Base-by-base conservation (phyloP, 305 asterid genomes). In the Euphrasia arctica region DNA sequence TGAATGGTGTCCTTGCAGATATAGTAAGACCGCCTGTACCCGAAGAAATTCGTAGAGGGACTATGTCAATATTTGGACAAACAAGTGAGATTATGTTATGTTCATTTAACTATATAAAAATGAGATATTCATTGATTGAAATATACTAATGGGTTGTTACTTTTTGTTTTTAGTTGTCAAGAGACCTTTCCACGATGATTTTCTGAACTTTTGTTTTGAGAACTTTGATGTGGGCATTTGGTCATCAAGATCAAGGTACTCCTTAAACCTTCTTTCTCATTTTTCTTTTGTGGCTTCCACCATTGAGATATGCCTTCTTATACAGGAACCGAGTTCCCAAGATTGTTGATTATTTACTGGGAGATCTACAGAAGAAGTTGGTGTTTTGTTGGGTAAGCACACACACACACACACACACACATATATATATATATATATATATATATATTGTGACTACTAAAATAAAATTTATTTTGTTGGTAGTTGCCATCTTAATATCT, bases 181-280 rank as follows among this genome's bases (percentile, higher is more conserved):
- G 83, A 85, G 98, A 70, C 98, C 98, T 34, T 82, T 80, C 75
- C 86, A 78, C 68, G 70, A 71, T 18, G 43, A 39, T 39, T 39
- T 39, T 76, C 80, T 91, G 77, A 73, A 81, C 64, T 91, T 91
- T 65, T 91, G 98, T 82, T 85, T 82, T 74, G 82, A 87, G 77
- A 91, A 82, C 68, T 91, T 91, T 72, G 79, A 89, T 65, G 93
- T 91, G 64, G 97, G 82, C 70, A 80, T 91, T 72, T 91, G 98
- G 98, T 89, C 98, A 66, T 91, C 98, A 67, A 82, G 98, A 81
- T 54, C 93, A 54, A 87, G 81, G 98, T 89, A 85, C 43, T 60
- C 32, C 69, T 65, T 71, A 39, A 39, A 39, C 43, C 43, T 39
- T 39, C 3, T 36, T 47, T 72, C 15, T 54, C 34, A 15, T 54